Percentiles rank a stretch among this genome's conserved stretches.
Conservation (phyloP, 352 stramenopile species). For the Thraustochytrium striatum region DNA sequence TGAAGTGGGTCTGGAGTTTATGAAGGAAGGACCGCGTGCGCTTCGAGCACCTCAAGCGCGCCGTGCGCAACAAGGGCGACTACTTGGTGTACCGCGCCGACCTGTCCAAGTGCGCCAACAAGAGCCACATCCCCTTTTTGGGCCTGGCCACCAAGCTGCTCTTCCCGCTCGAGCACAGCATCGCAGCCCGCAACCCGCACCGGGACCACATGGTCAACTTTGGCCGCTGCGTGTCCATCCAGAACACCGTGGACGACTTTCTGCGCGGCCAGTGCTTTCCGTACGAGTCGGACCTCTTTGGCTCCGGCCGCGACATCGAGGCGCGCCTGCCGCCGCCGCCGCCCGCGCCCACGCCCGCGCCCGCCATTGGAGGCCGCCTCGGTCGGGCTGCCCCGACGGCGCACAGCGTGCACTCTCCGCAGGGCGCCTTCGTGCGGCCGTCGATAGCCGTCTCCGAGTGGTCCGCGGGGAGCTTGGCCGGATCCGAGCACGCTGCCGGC, state of each 20-base stretch:
- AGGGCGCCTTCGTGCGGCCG: no score
- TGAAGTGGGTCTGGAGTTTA: constrained; percentile 49
- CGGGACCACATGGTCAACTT: constrained; percentile 23
- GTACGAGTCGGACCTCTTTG: constrained; percentile 1
- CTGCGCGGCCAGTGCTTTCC: background rate
- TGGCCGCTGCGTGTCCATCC: constrained; percentile 20
- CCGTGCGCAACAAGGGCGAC: constrained; percentile 28
- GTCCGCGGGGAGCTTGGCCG: no score
- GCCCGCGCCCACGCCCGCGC: no score
- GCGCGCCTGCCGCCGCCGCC: background rate
- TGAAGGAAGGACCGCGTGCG: constrained; percentile 21
- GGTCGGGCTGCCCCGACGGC: no score
- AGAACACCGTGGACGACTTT: constrained; percentile 48
- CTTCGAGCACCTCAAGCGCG: constrained; percentile 41
- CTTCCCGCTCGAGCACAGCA: constrained; percentile 43
- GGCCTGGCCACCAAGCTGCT: constrained; percentile 35
- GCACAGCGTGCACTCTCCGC: no score
- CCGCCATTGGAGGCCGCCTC: no score
- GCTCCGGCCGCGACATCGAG: background rate
- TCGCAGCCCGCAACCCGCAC: background rate
- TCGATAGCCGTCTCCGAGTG: no score
- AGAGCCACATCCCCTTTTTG: constrained; percentile 46
- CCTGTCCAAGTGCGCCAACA: constrained; percentile 30
- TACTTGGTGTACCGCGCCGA: constrained; percentile 47
- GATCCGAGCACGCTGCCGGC: no score